A percentile compares a stretch with the other conserved stretches of the same genome.
Conservation (phyloP, 495 filamentous ascomycete genomes). For the Lentithecium fluviatile region DNA sequence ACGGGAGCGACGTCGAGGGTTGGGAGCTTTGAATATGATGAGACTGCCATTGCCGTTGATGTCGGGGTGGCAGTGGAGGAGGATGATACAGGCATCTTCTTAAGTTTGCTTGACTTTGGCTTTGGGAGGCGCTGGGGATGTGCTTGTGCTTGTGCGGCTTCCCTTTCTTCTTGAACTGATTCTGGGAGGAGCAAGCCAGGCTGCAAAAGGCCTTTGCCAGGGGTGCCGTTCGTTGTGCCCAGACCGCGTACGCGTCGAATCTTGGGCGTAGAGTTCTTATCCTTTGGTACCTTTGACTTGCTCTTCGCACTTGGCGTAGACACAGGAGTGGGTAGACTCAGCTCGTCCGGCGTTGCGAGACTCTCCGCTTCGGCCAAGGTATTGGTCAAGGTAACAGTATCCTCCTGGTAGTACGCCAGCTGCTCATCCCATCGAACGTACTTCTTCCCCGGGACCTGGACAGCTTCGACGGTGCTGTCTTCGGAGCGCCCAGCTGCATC, state of each 20-base stretch:
- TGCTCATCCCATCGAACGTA: conserved; percentile 31
- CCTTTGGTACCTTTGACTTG: conserved; percentile 19
- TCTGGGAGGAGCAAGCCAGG: conserved; percentile 22
- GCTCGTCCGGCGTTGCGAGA: conserved; percentile 23
- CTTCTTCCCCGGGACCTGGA: conserved; percentile 15
- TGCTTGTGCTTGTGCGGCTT: conserved; percentile 9
- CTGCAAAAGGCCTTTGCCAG: conserved; percentile 34
- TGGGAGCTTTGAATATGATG: background rate
- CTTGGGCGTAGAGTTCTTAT: conserved; percentile 24
- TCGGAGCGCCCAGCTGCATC: conserved; percentile 8
- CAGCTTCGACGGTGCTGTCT: background rate
- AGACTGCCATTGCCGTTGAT: background rate
- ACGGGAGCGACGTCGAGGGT: conserved; percentile 2
- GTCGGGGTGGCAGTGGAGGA: background rate
- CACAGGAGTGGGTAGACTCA: background rate
- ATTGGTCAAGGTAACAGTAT: conserved; percentile 1
- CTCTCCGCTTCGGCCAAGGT: conserved; percentile 11
- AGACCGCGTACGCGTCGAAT: conserved; percentile 22
- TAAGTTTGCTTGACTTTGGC: conserved; percentile 8
- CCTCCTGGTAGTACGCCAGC: conserved; percentile 34
- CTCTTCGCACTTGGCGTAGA: conserved; percentile 11
- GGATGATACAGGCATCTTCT: conserved; percentile 19
- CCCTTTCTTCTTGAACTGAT: conserved; percentile 25
- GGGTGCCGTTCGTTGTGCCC: conserved; percentile 33
- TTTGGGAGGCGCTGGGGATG: conserved; percentile 8